Conservation (phyloP, 129 eudicot species). For the Saussurea involucrata region DNA sequence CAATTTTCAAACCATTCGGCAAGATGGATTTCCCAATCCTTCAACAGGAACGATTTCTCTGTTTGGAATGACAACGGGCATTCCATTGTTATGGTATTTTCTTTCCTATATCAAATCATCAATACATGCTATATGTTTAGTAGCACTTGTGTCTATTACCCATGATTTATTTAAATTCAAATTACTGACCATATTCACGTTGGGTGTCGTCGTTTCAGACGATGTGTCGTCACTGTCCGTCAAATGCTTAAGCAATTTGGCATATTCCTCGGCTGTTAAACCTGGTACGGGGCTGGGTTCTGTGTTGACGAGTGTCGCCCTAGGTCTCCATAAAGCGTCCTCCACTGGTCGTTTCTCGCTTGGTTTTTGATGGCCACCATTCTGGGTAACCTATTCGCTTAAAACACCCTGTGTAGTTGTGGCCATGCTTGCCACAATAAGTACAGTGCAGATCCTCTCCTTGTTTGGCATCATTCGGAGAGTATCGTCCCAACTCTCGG, state of each 20-base stretch:
- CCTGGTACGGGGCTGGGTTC: neutral
- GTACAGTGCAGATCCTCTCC: neutral
- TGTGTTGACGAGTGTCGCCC: neutral
- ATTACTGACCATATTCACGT: neutral
- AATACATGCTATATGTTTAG: neutral
- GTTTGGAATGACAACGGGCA: neutral
- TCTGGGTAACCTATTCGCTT: neutral
- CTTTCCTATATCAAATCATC: neutral
- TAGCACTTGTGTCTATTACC: neutral
- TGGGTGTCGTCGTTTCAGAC: neutral
- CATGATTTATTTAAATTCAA: neutral
- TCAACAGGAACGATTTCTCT: neutral
- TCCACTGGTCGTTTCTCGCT: neutral
- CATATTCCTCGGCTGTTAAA: neutral
- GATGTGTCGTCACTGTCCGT: neutral
- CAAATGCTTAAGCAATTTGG: neutral
- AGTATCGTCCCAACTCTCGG: neutral
- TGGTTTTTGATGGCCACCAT: neutral
- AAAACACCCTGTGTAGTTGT: neutral
- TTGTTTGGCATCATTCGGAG: neutral
- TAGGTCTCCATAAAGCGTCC: neutral
- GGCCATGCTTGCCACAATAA: neutral
- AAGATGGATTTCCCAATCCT: neutral
- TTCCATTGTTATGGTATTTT: neutral
- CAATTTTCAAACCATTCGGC: neutral